These are phyloP conservation scores for Salix dunnii DNA, from an alignment of 345 rosid genomes.

Conservation along the genomic window DNA sequence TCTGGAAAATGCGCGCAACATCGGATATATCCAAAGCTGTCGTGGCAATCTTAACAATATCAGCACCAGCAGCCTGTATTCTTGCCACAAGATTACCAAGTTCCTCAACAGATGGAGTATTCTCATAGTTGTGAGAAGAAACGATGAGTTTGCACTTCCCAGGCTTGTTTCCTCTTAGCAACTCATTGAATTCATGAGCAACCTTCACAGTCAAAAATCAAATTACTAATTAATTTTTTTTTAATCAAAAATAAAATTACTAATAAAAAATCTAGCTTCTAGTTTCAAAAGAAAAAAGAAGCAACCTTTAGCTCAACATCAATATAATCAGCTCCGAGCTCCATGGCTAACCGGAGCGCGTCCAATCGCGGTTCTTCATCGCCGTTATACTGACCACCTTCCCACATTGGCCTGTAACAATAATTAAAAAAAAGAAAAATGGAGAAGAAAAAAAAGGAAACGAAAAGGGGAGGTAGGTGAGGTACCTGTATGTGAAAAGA, in stretches of 20 bases:
- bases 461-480: background rate
- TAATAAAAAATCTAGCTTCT: background rate
- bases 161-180: slow-evolving; percentile 59
- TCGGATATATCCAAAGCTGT: slow-evolving; percentile 83
- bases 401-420: slow-evolving; percentile 75
- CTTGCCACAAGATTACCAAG: slow-evolving; percentile 69
- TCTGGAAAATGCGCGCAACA: slow-evolving; percentile 81
- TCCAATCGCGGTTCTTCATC: slow-evolving; percentile 65
- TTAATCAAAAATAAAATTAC: background rate
- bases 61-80: slow-evolving; percentile 77
- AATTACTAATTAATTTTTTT: background rate
- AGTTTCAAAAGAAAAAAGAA: background rate
- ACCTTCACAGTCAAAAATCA: slow-evolving; percentile 41
- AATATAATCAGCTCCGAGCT: slow-evolving; percentile 87
- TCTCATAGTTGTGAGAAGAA: slow-evolving; percentile 84
- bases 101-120: slow-evolving; percentile 77
- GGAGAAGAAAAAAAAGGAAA: background rate
- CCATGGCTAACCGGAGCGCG: slow-evolving; percentile 76
- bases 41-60: slow-evolving; percentile 88
- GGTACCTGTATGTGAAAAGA: slow-evolving; percentile 84
- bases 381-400: slow-evolving; percentile 88
- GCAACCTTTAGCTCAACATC: slow-evolving; percentile 93
- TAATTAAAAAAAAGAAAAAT: background rate
- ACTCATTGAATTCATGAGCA: slow-evolving; percentile 60
- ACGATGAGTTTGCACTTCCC: slow-evolving; percentile 67